Evolutionary conservation across 495 filamentous ascomycete genomes (phyloP).

Genomic region (Evansstolkia leycettana): DNA sequence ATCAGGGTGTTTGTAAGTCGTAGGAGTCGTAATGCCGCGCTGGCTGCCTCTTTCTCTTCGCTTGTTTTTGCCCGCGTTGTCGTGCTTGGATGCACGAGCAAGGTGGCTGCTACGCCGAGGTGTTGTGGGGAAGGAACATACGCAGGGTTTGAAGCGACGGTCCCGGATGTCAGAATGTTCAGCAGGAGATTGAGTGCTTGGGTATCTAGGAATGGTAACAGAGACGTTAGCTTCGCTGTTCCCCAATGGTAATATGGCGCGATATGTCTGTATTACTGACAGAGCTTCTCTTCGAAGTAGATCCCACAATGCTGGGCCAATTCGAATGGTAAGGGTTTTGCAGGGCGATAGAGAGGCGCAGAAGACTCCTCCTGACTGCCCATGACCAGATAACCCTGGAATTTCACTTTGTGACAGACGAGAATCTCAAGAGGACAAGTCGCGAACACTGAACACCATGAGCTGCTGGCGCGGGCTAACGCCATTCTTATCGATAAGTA

Average conservation of each 20-base stretch:
- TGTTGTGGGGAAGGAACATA: conserved; percentile 42
- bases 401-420: too few relatives aligned
- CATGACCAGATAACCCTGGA: conserved; percentile 10
- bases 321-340: conserved; percentile 44
- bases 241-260: too few relatives aligned
- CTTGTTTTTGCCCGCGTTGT: conserved; percentile 46
- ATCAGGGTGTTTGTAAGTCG: conserved; percentile 39
- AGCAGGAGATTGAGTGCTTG: conserved; percentile 58
- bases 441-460: too few relatives aligned
- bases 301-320: conserved; percentile 54
- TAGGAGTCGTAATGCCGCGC: conserved; percentile 44
- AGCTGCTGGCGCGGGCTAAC: too few relatives aligned
- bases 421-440: too few relatives aligned
- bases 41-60: conserved; percentile 40
- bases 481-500: too few relatives aligned
- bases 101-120: conserved; percentile 53
- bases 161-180: conserved; percentile 48
- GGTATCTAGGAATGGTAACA: conserved; percentile 34
- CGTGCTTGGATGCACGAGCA: conserved; percentile 57
- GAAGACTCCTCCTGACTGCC: conserved; percentile 8
- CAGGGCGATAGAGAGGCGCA: conserved; percentile 32
- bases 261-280: too few relatives aligned
- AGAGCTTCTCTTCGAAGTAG: conserved; percentile 65
- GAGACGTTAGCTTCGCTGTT: not conserved
- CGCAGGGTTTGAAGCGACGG: conserved; percentile 26